phyloP scores from a whole-genome alignment of 495 filamentous ascomycete genomes.

The Xylaria flabelliformis region DNA sequence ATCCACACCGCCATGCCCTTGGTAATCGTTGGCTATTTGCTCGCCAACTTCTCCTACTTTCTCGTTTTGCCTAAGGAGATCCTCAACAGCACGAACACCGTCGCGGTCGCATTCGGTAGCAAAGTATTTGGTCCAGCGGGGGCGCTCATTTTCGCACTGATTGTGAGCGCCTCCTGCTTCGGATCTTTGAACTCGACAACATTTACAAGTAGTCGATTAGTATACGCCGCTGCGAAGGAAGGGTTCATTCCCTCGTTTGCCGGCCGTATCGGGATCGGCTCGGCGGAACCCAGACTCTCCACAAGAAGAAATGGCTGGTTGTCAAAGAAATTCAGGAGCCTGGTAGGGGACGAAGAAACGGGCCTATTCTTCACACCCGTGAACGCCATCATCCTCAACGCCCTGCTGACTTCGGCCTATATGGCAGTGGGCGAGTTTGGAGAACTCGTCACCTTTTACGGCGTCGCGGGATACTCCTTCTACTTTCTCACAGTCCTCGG shows the following conservation, averaged over 20 bases:
- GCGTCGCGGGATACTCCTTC: conserved; percentile 94
- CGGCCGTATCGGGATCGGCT: conserved; percentile 78
- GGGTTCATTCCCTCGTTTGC: conserved; percentile 89
- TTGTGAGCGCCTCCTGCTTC: conserved; percentile 87
- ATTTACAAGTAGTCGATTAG: conserved; percentile 88
- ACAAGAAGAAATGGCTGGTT: conserved; percentile 66
- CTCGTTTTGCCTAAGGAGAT: conserved; percentile 83
- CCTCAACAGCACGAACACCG: conserved; percentile 86
- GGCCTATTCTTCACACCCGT: conserved; percentile 86
- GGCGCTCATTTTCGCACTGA: conserved; percentile 82
- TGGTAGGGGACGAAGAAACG: conserved; percentile 67
- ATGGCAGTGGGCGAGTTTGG: conserved; percentile 87
- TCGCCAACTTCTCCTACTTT: conserved; percentile 93
- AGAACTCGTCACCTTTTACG: conserved; percentile 94
- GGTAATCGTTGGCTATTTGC: conserved; percentile 87
- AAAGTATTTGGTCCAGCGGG: conserved; percentile 88
- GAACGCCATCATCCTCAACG: conserved; percentile 85
- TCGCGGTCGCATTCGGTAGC: conserved; percentile 91
- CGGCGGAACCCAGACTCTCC: conserved; percentile 46
- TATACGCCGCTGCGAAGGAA: conserved; percentile 95
- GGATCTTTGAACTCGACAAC: conserved; percentile 94
- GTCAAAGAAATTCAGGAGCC: conserved; percentile 57
- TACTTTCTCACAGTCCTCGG: conserved; percentile 96
- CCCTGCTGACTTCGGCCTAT: conserved; percentile 72
- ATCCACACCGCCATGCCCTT: conserved; percentile 97